Conservation (phyloP, 495 filamentous ascomycete species). For the Neurospora sp. region DNA sequence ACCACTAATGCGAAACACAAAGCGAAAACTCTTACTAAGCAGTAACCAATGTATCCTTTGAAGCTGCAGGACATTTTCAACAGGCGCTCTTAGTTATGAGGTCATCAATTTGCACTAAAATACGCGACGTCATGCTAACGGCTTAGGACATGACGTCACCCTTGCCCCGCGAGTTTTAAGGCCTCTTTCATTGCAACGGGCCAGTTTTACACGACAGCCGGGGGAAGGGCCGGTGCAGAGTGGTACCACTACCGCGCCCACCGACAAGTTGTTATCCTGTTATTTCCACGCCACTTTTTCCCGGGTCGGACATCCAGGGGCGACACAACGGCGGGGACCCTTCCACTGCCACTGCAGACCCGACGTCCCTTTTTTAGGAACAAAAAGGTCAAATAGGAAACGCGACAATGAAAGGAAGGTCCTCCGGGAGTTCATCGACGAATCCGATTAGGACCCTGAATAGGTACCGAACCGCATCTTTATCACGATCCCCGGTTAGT, state of each 20-base stretch:
- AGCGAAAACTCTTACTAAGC: not conserved
- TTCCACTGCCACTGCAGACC: not conserved
- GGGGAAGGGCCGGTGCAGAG: too few species aligned
- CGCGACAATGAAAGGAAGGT: not conserved
- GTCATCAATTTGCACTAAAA: not conserved
- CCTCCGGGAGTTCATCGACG: not conserved
- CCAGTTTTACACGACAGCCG: not conserved
- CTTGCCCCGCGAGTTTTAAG: not conserved
- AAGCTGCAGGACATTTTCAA: not conserved
- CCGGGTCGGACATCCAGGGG: not conserved
- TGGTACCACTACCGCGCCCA: not conserved
- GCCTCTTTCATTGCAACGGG: not conserved
- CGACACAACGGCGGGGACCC: not conserved
- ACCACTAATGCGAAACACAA: not conserved
- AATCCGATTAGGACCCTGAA: not conserved
- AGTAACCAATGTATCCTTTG: not conserved
- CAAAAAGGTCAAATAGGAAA: not conserved
- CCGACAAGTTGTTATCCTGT: not conserved
- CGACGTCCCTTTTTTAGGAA: not conserved
- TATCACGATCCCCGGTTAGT: not conserved
- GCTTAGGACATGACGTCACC: not conserved
- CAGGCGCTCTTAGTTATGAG: not conserved
- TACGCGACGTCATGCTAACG: not conserved
- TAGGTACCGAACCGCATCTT: not conserved
- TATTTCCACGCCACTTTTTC: not conserved